Conservation (phyloP, 441 rosid species). For the Theobroma grandiflorum region DNA sequence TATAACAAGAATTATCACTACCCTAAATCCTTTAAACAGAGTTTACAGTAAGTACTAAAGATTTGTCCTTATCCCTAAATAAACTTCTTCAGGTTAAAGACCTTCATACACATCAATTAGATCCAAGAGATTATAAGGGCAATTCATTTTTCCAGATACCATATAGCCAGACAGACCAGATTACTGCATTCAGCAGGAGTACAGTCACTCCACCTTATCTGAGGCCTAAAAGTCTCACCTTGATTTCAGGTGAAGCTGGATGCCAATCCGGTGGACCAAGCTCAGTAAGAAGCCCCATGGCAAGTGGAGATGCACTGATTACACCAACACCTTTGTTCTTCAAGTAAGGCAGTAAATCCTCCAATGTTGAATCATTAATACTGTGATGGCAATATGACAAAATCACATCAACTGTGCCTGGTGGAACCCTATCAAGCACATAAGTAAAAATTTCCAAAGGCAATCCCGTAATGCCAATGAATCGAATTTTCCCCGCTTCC, state of each 20-base stretch:
- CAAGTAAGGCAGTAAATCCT: constrained; percentile 83
- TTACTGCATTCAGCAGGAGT: not conserved
- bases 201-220: not conserved
- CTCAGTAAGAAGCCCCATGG: constrained; percentile 93
- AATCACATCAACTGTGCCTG: constrained; percentile 75
- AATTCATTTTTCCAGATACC: not conserved
- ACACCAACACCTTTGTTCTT: constrained; percentile 86
- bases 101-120: too few relatives aligned
- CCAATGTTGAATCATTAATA: constrained; percentile 75
- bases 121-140: not conserved
- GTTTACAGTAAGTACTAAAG: too few relatives aligned
- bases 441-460: constrained; percentile 73
- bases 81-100: too few relatives aligned
- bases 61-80: too few relatives aligned
- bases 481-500: constrained; percentile 80
- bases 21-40: not conserved
- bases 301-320: constrained; percentile 88
- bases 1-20: not conserved
- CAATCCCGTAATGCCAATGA: constrained; percentile 93
- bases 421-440: constrained; percentile 87
- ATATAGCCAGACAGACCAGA: not conserved
- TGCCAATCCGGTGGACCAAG: constrained; percentile 98
- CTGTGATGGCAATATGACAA: constrained; percentile 87
- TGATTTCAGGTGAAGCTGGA: constrained; percentile 87
- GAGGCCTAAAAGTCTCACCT: constrained; percentile 49